Conservation (phyloP, 176 grass and related monocot species). For the Eleusine coracana region DNA sequence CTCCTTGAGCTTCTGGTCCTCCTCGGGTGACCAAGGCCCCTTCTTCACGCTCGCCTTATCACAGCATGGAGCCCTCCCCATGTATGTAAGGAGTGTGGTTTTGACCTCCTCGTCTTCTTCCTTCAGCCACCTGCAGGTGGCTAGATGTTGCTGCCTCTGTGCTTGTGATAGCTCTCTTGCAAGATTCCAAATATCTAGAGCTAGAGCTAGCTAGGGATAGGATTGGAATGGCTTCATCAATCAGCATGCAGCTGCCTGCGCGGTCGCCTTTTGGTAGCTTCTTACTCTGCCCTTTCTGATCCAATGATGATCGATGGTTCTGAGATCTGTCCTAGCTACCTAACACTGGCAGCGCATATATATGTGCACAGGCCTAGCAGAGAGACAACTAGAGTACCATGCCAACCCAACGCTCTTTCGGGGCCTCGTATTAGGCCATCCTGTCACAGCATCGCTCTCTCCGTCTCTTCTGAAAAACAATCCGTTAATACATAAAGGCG, state of each 20-base stretch:
- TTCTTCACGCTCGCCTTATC: slow-evolving; percentile 85
- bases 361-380: background rate
- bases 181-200: background rate
- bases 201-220: background rate
- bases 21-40: slow-evolving; percentile 83
- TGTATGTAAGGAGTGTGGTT: background rate
- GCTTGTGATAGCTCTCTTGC: background rate
- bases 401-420: background rate
- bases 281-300: background rate
- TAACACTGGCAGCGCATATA: background rate
- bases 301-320: background rate
- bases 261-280: background rate
- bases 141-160: background rate
- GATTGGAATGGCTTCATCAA: background rate
- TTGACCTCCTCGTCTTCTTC: background rate
- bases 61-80: slow-evolving; percentile 84
- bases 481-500: background rate
- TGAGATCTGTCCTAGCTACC: background rate
- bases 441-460: background rate
- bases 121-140: background rate
- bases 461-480: background rate
- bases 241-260: too few species aligned
- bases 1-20: slow-evolving; percentile 74
- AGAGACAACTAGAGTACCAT: background rate
- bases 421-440: background rate